Conservation (phyloP, 345 rosid species). For the Corymbia maculata region DNA sequence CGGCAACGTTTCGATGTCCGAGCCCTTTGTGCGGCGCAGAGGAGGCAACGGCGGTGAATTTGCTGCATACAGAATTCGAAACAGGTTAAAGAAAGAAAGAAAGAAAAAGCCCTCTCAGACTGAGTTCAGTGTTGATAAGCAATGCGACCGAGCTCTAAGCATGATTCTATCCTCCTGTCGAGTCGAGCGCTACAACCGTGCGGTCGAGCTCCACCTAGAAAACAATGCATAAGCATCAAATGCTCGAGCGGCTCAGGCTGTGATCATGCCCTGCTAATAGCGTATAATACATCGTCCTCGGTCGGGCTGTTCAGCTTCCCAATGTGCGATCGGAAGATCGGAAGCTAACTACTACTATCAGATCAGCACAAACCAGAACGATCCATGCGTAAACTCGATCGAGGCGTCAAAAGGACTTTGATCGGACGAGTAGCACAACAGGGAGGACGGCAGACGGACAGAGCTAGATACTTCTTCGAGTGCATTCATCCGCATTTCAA, state of each 20-base stretch:
- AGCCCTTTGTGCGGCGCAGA: background rate
- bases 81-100: background rate
- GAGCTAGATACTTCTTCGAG: background rate
- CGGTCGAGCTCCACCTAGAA: background rate
- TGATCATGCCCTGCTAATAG: background rate
- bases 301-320: background rate
- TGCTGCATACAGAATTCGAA: background rate
- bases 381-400: background rate
- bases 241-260: too few relatives aligned
- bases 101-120: background rate
- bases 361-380: background rate
- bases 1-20: background rate
- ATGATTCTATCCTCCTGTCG: background rate
- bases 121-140: background rate
- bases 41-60: conserved; percentile 3
- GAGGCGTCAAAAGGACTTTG: background rate
- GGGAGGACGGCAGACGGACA: background rate
- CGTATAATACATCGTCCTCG: fast-evolving
- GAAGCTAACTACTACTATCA: background rate
- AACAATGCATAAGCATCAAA: background rate
- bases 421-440: background rate
- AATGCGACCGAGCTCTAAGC: background rate
- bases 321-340: background rate
- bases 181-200: background rate
- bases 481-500: background rate